Evolutionary conservation across 345 rosid genomes (phyloP), one percentile per base, ranked within the genome.

Genomic region (Sisymbrium altissimum): DNA sequence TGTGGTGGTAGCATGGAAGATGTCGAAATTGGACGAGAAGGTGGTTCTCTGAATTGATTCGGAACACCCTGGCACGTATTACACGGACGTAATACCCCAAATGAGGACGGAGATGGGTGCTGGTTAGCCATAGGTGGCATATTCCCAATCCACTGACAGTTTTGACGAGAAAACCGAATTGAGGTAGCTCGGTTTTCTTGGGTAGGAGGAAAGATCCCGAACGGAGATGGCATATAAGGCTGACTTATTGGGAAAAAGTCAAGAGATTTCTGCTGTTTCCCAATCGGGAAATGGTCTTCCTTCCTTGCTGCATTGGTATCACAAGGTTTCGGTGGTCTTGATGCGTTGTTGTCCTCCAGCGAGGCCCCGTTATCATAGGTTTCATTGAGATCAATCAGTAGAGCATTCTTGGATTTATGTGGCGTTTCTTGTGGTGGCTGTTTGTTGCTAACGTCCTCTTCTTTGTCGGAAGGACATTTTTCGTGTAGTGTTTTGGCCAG

Each of bases 401-500:
- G 82, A 71, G 63, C 52, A 62, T 60, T 77, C 73, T 69, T 79
- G 68, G 78, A 23, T 45, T 49, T 80, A 63, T 49, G 73, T 39
- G 48, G 49, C 12, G 78, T 48, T 64, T 82, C 77, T 81, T 81
- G 86, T 32, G 78, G 19, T 29, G 78, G 75, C 66, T 57, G 71
- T 64, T 77, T 78, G 57, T 71, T 77, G 72, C 35, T 58, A 30
- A 50, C 4, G 25, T 77, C 90, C 44, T 66, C 78, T 55, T 82
- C 89, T 68, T 81, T 73, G 83, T 91, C 90, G 14, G 93, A 87
- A 66, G 85, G 95, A 76, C 91, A 83, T 81, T 91, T 86, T 80
- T 90, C 99, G 53, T 86, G 88, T 73, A 90, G 98, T 83, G 85
- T 80, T 81, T 85, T 90, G 70, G 99, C 97, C 93, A 90, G 85